Percentiles rank a stretch among this genome's conserved stretches.
Conservation (phyloP, 2,329 filamentous ascomycete genomes). For the Diplodia seriata region DNA sequence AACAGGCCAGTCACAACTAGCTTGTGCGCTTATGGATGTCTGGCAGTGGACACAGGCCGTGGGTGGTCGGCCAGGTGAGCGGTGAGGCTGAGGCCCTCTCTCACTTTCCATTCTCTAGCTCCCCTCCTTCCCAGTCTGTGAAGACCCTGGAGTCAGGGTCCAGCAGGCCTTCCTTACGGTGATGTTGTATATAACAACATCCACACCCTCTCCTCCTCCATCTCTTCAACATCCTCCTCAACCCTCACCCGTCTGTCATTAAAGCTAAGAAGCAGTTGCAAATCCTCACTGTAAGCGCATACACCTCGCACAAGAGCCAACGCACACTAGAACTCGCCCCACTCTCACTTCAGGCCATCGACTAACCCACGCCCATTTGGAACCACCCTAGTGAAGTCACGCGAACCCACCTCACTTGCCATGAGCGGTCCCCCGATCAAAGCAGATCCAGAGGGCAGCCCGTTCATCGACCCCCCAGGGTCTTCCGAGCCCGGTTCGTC, state of each 20-base stretch:
- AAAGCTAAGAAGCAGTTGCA: background rate
- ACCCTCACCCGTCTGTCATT: background rate
- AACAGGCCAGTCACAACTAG: too few relatives aligned
- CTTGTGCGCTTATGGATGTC: too few relatives aligned
- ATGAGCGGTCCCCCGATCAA: background rate
- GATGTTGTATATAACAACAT: background rate
- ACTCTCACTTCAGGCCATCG: background rate
- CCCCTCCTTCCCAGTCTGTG: background rate
- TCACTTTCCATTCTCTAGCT: background rate
- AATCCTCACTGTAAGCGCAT: too few relatives aligned
- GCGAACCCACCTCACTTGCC: too few relatives aligned
- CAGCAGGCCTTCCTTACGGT: background rate
- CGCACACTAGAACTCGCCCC: background rate
- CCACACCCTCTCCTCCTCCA: background rate
- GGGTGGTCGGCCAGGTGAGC: too few relatives aligned
- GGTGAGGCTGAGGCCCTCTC: background rate
- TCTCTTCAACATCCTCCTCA: background rate
- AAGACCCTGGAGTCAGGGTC: background rate
- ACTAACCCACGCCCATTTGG: background rate
- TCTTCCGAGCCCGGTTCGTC: background rate
- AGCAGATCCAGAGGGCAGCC: background rate
- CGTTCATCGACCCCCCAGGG: background rate
- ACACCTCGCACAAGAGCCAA: too few relatives aligned
- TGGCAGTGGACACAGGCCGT: too few relatives aligned
- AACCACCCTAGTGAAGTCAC: background rate